Conservation (phyloP, 352 stramenopile species). For the Phytophthora citricola region DNA sequence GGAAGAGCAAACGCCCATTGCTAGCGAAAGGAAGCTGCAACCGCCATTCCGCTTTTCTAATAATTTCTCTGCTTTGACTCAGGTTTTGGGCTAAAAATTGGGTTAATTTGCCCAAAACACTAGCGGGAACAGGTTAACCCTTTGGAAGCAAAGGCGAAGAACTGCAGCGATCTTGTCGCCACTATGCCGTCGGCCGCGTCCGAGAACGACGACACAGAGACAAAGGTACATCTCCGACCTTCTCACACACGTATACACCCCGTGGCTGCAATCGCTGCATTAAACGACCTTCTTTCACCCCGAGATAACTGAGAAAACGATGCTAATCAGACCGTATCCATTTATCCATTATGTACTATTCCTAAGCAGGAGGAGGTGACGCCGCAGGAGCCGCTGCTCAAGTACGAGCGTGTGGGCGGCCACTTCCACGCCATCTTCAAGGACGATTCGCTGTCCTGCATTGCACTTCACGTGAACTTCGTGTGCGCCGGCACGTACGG, state of each 20-base stretch:
- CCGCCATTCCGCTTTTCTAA: slow-evolving; percentile 15
- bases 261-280: background rate
- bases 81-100: too few relatives aligned
- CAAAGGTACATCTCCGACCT: slow-evolving; percentile 16
- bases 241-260: background rate
- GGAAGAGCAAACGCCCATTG: slow-evolving; percentile 9
- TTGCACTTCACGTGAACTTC: slow-evolving; percentile 84
- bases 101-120: background rate
- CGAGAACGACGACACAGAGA: slow-evolving; percentile 24
- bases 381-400: slow-evolving; percentile 74
- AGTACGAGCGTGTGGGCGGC: slow-evolving; percentile 87
- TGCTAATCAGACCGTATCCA: slow-evolving; percentile 18
- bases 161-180: too few relatives aligned
- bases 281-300: background rate
- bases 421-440: slow-evolving; percentile 90
- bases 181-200: slow-evolving; percentile 13
- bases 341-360: background rate
- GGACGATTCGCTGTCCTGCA: slow-evolving; percentile 85
- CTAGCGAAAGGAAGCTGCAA: slow-evolving; percentile 5
- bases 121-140: too few relatives aligned
- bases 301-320: slow-evolving; percentile 14
- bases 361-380: slow-evolving; percentile 12
- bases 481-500: slow-evolving; percentile 80
- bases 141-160: too few relatives aligned
- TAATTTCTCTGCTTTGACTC: slow-evolving; percentile 3